Evolutionary conservation across 2,329 filamentous ascomycete genomes (phyloP).

Genomic region (Botryosphaeria dothidea): DNA sequence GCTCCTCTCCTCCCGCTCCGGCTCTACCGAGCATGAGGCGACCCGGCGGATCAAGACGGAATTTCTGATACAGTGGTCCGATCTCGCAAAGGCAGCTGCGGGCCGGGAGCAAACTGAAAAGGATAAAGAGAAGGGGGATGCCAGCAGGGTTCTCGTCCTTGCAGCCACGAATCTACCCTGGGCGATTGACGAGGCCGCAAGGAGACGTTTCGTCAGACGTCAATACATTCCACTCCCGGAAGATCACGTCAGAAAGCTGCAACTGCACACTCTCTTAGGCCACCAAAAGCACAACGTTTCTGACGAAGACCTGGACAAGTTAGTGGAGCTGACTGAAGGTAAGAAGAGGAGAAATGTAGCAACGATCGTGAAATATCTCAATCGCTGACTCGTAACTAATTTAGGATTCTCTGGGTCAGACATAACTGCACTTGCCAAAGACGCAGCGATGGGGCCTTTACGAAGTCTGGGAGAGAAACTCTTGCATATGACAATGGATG

Average conservation of each 20-base stretch:
- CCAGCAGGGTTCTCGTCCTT: slow-evolving; percentile 85
- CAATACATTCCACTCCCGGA: slow-evolving; percentile 97
- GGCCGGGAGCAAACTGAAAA: slow-evolving; percentile 71
- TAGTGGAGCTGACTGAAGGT: slow-evolving; percentile 87
- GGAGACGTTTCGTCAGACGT: slow-evolving; percentile 84
- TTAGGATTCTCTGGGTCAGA: slow-evolving; percentile 96
- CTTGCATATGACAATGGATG: slow-evolving; percentile 87
- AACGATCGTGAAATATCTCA: not conserved
- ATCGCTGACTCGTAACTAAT: not conserved
- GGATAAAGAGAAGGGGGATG: slow-evolving; percentile 73
- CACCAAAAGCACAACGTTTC: slow-evolving; percentile 83
- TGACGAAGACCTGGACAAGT: slow-evolving; percentile 67
- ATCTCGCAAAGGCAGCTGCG: slow-evolving; percentile 86
- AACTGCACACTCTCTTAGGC: slow-evolving; percentile 76
- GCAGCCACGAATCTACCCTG: slow-evolving; percentile 95
- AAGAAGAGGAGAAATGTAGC: slow-evolving; percentile 32
- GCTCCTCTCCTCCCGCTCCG: slow-evolving; percentile 78
- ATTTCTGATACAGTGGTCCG: slow-evolving; percentile 96
- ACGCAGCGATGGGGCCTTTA: slow-evolving; percentile 95
- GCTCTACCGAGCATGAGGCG: slow-evolving; percentile 86
- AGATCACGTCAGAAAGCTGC: slow-evolving; percentile 73
- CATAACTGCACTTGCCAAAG: slow-evolving; percentile 94
- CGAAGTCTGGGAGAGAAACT: slow-evolving; percentile 87
- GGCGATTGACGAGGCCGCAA: slow-evolving; percentile 95
- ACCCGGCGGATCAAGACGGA: slow-evolving; percentile 95